phyloP scores from a whole-genome alignment of 1,284 basidiomycete species.

The Clitocybe nebularis region DNA sequence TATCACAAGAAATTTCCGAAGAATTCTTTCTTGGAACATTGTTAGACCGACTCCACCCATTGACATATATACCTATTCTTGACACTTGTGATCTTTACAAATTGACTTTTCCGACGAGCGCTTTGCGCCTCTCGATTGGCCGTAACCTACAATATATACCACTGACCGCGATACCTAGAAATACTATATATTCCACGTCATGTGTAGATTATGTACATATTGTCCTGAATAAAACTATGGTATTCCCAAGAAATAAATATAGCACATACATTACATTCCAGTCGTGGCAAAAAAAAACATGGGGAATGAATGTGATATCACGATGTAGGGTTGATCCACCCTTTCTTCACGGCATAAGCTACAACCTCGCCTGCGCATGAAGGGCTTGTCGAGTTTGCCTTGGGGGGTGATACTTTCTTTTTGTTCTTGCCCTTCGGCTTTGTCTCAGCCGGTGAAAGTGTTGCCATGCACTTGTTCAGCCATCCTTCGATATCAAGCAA shows the following conservation, averaged over 20 bases:
- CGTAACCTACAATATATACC: neutral
- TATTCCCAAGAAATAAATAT: neutral
- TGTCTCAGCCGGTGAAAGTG: slow-evolving; percentile 23
- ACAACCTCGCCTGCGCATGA: slow-evolving; percentile 52
- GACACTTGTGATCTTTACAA: too few relatives aligned
- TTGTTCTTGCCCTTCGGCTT: slow-evolving; percentile 40
- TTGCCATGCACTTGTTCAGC: slow-evolving; percentile 38
- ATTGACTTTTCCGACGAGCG: too few relatives aligned
- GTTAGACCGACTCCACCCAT: slow-evolving; percentile 12
- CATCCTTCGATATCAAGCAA: slow-evolving; percentile 54
- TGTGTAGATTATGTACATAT: neutral
- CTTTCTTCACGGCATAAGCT: slow-evolving; percentile 44
- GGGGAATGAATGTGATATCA: slow-evolving; percentile 11
- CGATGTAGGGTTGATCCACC: slow-evolving; percentile 41
- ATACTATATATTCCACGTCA: neutral
- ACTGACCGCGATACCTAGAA: neutral
- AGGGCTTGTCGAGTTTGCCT: slow-evolving; percentile 25
- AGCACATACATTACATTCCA: neutral
- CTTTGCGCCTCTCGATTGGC: too few relatives aligned
- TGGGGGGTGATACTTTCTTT: slow-evolving; percentile 24
- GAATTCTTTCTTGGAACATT: slow-evolving; percentile 32
- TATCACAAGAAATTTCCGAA: slow-evolving; percentile 36
- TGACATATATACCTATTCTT: too few relatives aligned
- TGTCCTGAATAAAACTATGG: neutral
- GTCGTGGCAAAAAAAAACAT: slow-evolving; percentile 4